Evolutionary conservation across 2,329 filamentous ascomycete species (phyloP), one percentile per base, ranked within the genome.

Genomic region (Colletotrichum camelliae): DNA sequence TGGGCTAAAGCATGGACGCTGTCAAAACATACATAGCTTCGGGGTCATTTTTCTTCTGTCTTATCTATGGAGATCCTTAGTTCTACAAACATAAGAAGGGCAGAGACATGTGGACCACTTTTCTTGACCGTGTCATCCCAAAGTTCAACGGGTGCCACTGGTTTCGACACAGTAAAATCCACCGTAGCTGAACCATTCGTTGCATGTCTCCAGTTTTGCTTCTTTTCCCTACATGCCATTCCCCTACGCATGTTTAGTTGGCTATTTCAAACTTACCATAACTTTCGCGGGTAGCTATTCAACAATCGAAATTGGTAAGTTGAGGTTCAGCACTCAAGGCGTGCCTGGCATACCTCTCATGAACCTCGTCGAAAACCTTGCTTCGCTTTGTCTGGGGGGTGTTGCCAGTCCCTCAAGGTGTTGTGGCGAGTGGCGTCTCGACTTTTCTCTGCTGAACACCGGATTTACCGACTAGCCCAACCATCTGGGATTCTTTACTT

Each of bases 231-330:
- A 0, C n/a, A 18, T 48, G 39, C 18, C 7, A 16, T 16, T 37
- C 37, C 37, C 10, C 16, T 39, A 18, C 37, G 16, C 7, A 39
- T 21, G 43, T 0, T 21, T 33, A 4, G 0, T 21, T 21, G 43
- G 10, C 43, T 0, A 21, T 13, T 0, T 52, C 43, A 52, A 24
- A 52, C 43, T 24, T 52, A 0, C 10, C 43, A 21, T 2, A 0
- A 52, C 0, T 21, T 21, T 24, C 6, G 43, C 43, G 0, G 0
- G 12, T 0, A 7, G 43, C n/a, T 0, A 7, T 52, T 6, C 2
- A 52, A 24, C 9, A 21, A 0, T 52, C 10, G 43, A 24, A 52
- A 52, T 0, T 13, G 43, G n/a, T 0, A 21, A 52, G 6, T 21
- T 1, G n/a, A 48, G 39, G 5, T 48, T 48, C 39, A 48, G 0